Conservation (phyloP, 345 rosid genomes). For the Gynandropsis gynandra region DNA sequence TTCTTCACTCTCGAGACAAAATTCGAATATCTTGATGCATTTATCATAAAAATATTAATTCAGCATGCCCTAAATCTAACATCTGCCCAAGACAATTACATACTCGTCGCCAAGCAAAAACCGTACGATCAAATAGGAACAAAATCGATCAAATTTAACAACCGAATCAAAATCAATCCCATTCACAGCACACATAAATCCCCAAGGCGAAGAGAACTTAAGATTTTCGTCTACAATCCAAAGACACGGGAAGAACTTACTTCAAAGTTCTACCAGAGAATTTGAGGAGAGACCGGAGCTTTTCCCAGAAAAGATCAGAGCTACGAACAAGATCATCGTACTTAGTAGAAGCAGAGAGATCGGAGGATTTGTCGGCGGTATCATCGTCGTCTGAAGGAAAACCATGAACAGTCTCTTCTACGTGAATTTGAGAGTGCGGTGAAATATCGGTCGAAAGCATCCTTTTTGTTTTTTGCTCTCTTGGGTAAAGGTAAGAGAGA, state of each 20-base stretch:
- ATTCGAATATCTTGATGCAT: neutral
- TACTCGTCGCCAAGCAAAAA: neutral
- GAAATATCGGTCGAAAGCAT: slow-evolving; percentile 31
- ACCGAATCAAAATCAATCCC: slow-evolving; percentile 1
- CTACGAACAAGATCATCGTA: slow-evolving; percentile 55
- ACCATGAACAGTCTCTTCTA: slow-evolving; percentile 33
- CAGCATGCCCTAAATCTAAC: neutral
- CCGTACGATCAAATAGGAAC: neutral
- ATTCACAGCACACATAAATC: slow-evolving; percentile 2
- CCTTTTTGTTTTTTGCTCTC: slow-evolving; percentile 14
- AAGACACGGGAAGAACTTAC: slow-evolving; percentile 28
- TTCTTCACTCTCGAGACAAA: slow-evolving; percentile 1
- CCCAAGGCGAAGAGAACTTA: neutral
- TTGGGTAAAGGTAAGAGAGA: slow-evolving; percentile 17
- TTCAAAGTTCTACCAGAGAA: slow-evolving; percentile 42
- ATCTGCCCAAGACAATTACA: neutral
- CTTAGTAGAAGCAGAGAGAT: slow-evolving; percentile 42
- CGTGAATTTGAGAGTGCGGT: slow-evolving; percentile 24
- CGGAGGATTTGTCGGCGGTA: slow-evolving; percentile 20
- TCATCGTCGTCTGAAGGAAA: slow-evolving; percentile 27
- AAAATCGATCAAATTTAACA: slow-evolving; percentile 5
- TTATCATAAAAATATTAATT: slow-evolving; percentile 6
- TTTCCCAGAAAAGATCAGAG: slow-evolving; percentile 66
- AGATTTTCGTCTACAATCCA: slow-evolving; percentile 6
- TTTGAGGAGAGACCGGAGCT: slow-evolving; percentile 47